Evolutionary conservation across 148 eudicot genomes (phyloP).

Genomic region (Pouteria glomerata): DNA sequence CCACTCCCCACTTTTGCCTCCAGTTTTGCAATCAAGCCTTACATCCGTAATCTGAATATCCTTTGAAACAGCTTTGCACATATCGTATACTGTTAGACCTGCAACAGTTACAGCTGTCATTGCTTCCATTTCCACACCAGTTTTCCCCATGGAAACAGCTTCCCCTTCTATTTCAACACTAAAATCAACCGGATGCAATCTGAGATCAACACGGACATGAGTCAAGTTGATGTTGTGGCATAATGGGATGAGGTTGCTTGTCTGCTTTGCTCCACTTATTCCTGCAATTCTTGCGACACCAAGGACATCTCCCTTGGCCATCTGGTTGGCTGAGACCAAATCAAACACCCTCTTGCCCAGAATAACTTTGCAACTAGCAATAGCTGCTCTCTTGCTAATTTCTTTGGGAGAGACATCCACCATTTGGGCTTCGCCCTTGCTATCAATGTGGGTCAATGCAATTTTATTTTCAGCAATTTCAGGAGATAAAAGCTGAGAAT

Average conservation of each 20-base stretch:
- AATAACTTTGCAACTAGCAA: constrained; percentile 82
- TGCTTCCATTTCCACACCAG: constrained; percentile 99
- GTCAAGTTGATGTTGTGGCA: constrained; percentile 80
- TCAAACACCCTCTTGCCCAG: constrained; percentile 67
- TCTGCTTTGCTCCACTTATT: constrained; percentile 74
- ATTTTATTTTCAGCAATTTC: constrained; percentile 15
- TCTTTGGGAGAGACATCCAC: constrained; percentile 84
- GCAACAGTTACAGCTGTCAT: constrained; percentile 81
- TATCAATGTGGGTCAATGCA: constrained; percentile 55
- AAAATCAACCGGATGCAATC: constrained; percentile 43
- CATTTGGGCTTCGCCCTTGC: constrained; percentile 86
- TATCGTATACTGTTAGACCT: constrained; percentile 87
- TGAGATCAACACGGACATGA: constrained; percentile 62
- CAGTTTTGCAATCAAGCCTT: constrained; percentile 48
- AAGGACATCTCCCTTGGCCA: constrained; percentile 84
- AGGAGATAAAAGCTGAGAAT: constrained; percentile 23
- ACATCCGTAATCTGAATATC: constrained; percentile 64
- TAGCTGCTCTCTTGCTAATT: constrained; percentile 64
- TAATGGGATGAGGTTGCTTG: constrained; percentile 82
- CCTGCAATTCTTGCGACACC: constrained; percentile 90
- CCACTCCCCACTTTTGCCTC: constrained; percentile 80
- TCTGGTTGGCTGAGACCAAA: constrained; percentile 76
- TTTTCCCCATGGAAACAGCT: constrained; percentile 76
- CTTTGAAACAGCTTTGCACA: constrained; percentile 98
- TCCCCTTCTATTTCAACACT: constrained; percentile 74